A percentile compares a stretch with the other conserved stretches of the same genome.
Conservation (phyloP, 345 rosid species). For the Cochlearia excelsa region DNA sequence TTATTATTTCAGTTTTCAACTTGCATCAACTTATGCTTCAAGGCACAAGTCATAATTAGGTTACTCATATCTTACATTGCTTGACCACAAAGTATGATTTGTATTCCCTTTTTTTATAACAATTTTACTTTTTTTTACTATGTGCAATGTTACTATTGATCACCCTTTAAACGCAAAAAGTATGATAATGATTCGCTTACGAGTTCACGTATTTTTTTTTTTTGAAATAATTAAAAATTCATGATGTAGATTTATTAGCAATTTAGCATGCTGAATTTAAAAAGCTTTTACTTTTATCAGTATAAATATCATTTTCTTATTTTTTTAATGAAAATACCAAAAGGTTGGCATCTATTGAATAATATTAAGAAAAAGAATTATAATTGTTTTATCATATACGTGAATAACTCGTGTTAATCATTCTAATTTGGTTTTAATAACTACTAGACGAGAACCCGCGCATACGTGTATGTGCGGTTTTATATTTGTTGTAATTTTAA, state of each 20-base stretch:
- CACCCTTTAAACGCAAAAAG: slow-evolving; percentile 9
- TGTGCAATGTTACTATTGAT: slow-evolving; percentile 31
- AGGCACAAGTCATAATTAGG: slow-evolving; percentile 36
- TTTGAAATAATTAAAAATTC: background rate
- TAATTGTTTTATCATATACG: background rate
- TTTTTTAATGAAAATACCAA: too few relatives aligned
- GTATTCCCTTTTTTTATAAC: slow-evolving; percentile 22
- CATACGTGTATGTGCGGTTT: too few relatives aligned
- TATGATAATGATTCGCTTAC: background rate
- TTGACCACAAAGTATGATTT: slow-evolving; percentile 36
- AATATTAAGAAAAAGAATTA: too few relatives aligned
- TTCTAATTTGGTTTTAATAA: background rate
- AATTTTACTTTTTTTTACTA: background rate
- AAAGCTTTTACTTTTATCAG: background rate
- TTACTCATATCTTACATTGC: slow-evolving; percentile 35
- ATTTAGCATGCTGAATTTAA: slow-evolving; percentile 9
- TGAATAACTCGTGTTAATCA: background rate
- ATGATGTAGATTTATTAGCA: slow-evolving; percentile 10
- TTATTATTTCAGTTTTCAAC: slow-evolving; percentile 15
- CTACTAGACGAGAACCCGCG: too few relatives aligned
- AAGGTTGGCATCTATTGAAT: too few relatives aligned
- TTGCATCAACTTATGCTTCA: slow-evolving; percentile 21
- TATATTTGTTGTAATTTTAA: too few relatives aligned
- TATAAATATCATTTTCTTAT: too few relatives aligned
- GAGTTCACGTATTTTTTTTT: slow-evolving; percentile 15